These are phyloP conservation scores for Juncus effusus DNA, from an alignment of 176 grass and related monocot species.

Conservation along the genomic window DNA sequence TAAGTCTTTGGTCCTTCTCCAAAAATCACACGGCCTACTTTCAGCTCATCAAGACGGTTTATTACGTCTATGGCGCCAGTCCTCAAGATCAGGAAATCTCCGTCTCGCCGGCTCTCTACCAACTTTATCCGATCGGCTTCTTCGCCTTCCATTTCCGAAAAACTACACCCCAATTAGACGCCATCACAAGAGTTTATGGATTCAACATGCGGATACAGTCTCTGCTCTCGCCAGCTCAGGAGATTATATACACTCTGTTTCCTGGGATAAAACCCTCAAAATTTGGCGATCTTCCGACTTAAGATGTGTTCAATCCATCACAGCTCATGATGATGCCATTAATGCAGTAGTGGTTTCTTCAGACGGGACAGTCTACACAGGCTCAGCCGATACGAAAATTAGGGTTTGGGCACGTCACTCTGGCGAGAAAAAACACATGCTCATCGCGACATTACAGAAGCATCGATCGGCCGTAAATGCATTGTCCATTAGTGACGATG, in stretches of 20 bases:
- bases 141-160: conserved; percentile 67
- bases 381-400: conserved; percentile 62
- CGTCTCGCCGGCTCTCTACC: conserved; percentile 61
- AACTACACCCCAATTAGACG: conserved; percentile 65
- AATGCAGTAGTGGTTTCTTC: conserved; percentile 64
- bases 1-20: conserved; percentile 51
- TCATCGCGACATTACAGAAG: conserved; percentile 51
- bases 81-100: conserved; percentile 27
- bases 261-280: conserved; percentile 94
- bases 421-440: conserved; percentile 35
- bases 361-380: conserved; percentile 77
- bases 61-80: conserved; percentile 59
- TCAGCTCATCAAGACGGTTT: conserved; percentile 81
- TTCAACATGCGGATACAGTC: conserved; percentile 67
- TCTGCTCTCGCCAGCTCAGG: conserved; percentile 42
- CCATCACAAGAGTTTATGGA: conserved; percentile 71
- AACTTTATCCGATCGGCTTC: conserved; percentile 61
- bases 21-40: conserved; percentile 21
- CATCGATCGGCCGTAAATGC: conserved; percentile 83
- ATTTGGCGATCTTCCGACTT: conserved; percentile 64
- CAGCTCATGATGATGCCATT: conserved; percentile 80
- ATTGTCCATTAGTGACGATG: conserved; percentile 48
- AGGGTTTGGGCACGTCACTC: conserved; percentile 46
- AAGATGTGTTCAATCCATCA: conserved; percentile 69
- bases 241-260: conserved; percentile 72